A percentile compares a stretch with the other conserved stretches of the same genome.
Evolutionary conservation across 2,329 filamentous ascomycete genomes (phyloP).

Genomic region (Mycocentrospora acerina): DNA sequence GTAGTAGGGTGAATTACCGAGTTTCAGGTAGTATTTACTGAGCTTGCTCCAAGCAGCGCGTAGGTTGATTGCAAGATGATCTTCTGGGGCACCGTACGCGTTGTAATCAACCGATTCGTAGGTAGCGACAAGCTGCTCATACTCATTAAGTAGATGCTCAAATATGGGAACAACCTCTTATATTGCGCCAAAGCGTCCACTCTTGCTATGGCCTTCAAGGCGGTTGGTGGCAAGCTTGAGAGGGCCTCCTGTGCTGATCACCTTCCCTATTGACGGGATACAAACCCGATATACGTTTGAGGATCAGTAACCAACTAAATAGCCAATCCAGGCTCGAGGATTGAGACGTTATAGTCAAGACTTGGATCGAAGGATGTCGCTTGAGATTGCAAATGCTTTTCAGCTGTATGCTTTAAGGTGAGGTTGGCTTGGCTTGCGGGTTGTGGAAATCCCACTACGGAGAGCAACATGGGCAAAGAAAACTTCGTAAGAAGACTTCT

Average conservation of each 20-base stretch:
- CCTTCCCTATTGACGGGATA: constrained; percentile 1
- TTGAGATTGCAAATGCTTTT: constrained; percentile 7
- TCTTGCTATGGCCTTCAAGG: background rate
- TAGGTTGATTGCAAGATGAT: background rate
- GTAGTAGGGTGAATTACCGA: no score
- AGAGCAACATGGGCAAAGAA: constrained; percentile 4
- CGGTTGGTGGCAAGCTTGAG: background rate
- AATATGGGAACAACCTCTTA: no score
- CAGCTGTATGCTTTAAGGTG: constrained; percentile 8
- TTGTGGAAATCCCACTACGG: background rate
- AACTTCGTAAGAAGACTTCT: constrained; percentile 6
- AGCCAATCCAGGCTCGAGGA: constrained; percentile 6
- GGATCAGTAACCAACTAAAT: constrained; percentile 4
- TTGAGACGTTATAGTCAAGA: constrained; percentile 6
- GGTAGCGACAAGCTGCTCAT: no score
- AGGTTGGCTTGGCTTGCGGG: constrained; percentile 1
- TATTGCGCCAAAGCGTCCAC: no score
- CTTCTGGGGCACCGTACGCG: background rate
- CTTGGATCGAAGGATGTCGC: background rate
- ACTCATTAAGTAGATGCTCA: no score
- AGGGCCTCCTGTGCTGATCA: constrained; percentile 3
- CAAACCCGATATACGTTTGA: constrained; percentile 2
- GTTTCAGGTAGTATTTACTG: no score
- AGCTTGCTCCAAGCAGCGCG: no score
- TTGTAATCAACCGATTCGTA: background rate